Evolutionary conservation across 768 basidiomycete genomes (phyloP).

Genomic region (Psilocybe azurescens): DNA sequence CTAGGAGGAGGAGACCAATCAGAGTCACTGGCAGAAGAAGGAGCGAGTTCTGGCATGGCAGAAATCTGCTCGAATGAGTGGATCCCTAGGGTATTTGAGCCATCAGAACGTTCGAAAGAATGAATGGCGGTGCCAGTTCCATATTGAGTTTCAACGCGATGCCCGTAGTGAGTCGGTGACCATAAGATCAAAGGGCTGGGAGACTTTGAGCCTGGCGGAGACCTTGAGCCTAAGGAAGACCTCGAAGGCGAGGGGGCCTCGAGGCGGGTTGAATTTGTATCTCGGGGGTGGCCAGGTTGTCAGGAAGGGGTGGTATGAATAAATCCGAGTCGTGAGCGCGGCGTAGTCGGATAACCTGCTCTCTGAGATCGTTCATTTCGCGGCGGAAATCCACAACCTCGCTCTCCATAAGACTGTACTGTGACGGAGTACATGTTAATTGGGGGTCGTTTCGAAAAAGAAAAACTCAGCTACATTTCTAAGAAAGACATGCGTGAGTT

Average conservation of each 20-base stretch:
- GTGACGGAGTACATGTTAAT: not conserved
- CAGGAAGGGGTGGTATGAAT: not conserved
- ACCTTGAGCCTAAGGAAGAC: no score
- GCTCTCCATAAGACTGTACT: not conserved
- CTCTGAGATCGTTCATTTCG: not conserved
- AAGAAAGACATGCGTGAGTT: not conserved
- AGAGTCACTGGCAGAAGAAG: not conserved
- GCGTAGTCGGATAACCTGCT: not conserved
- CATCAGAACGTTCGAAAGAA: no score
- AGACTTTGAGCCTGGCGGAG: no score
- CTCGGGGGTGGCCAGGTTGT: not conserved
- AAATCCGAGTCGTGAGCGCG: not conserved
- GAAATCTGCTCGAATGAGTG: not conserved
- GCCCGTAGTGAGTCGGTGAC: no score
- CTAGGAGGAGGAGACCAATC: not conserved
- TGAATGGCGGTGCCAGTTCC: no score
- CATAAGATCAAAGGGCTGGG: no score
- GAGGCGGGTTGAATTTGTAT: not conserved
- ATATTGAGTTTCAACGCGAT: no score
- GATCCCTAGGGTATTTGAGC: not conserved
- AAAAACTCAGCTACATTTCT: not conserved
- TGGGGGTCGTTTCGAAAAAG: not conserved
- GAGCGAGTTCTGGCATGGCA: not conserved
- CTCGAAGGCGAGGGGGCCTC: not conserved
- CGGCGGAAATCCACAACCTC: not conserved